Evolutionary conservation across 2,329 filamentous ascomycete species (phyloP), one percentile per base, ranked within the genome.

Genomic region (Penicillium sp.): DNA sequence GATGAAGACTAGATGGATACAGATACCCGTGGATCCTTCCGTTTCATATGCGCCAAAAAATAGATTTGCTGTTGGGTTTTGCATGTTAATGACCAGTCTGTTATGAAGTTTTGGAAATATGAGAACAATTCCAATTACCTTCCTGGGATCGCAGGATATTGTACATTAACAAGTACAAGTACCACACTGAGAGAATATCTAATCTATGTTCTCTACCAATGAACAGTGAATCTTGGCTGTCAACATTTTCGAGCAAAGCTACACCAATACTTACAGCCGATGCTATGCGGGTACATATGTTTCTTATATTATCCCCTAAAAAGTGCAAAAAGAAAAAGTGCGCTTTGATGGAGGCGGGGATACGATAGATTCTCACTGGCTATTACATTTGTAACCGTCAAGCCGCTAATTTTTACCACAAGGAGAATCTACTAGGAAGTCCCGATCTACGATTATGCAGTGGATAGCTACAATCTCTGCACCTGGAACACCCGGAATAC

Each of bases 1-100:
- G 79, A 82, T 56, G 80, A 82, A 64, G 81, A 80, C 65, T 78
- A 61, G 45, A 42, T 59, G 51, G 52, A 61, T 46, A 55, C 52
- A 51, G 50, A 66, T 65, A 65, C 63, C 63, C 61, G 57, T 56
- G 54, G 53, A 64, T 63, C 58, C 52, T 60, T 55, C 43, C 43
- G 54, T 58, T 61, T 59, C 56, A 48, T 59, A 58, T 41, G 46
- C 58, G 47, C 38, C 52, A 52, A 61, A 61, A 65, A 64, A 63
- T 64, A 63, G 59, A 65, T 63, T 42, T 50, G 14, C 17, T 55
- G 46, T 38, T 57, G 38, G 55, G 40, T 56, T 55, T 51, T 55
- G 53, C 53, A 45, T 55, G 47, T 51, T 55, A 55, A 55, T 50
- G 53, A 55, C 53, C 41, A 37, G 33, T 55, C 7, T 45, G 14